A percentile compares a stretch with the other conserved stretches of the same genome.
These are phyloP conservation scores for Centaurea solstitialis DNA, from an alignment of 129 eudicot species.

Conservation along the genomic window DNA sequence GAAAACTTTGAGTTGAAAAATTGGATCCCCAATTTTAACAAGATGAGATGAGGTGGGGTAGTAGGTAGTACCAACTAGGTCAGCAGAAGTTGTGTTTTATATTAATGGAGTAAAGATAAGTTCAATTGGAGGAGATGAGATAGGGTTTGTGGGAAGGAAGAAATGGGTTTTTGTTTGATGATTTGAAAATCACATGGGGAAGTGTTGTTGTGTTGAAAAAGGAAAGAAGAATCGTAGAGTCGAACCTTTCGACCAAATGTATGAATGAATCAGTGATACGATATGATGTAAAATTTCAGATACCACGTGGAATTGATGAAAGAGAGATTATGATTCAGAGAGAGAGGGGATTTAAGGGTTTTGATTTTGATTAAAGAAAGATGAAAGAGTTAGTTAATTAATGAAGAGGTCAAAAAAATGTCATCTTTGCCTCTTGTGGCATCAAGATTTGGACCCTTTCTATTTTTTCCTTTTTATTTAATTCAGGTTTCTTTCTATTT, in stretches of 20 bases:
- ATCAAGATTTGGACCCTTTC: not conserved
- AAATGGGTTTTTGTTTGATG: constrained; percentile 26
- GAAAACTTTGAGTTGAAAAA: constrained; percentile 21
- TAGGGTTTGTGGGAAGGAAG: constrained; percentile 32
- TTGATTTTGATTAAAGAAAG: constrained; percentile 4
- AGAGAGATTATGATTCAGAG: constrained; percentile 6
- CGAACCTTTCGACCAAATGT: constrained; percentile 20
- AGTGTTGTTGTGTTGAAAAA: constrained; percentile 40
- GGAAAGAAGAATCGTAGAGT: constrained; percentile 33
- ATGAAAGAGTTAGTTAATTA: constrained; percentile 2
- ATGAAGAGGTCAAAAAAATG: constrained; percentile 1
- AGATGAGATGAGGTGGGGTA: not conserved
- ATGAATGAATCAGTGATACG: constrained; percentile 7
- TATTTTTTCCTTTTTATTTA: not conserved
- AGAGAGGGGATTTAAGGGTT: constrained; percentile 35
- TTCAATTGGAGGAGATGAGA: constrained; percentile 7
- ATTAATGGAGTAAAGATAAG: constrained; percentile 15
- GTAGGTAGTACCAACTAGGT: not conserved
- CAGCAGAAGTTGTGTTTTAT: not conserved
- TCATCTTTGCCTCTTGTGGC: constrained; percentile 15
- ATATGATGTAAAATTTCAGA: constrained; percentile 9
- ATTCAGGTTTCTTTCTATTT: not conserved
- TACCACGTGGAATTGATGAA: constrained; percentile 24
- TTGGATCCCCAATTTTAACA: constrained; percentile 19
- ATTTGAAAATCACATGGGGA: constrained; percentile 28